Evolutionary conservation across 768 basidiomycete species (phyloP).

Genomic region (Podaxis sp.): DNA sequence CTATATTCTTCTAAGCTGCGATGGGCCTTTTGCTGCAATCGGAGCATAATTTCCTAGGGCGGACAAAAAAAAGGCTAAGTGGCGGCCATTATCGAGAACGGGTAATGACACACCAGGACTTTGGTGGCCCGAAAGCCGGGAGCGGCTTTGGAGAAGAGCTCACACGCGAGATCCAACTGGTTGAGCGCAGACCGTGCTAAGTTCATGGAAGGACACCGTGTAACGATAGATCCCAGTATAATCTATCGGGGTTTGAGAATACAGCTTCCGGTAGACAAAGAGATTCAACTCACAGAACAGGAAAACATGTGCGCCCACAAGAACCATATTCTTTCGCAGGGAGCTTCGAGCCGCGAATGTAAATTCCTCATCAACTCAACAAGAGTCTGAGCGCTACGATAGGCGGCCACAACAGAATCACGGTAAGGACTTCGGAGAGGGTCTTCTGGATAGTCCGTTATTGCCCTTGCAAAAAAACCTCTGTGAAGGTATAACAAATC

Average conservation of each 20-base stretch:
- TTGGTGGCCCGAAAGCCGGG: conserved; percentile 60
- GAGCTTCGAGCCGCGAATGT: conserved; percentile 59
- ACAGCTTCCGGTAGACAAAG: conserved; percentile 6
- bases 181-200: conserved; percentile 70
- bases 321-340: conserved; percentile 65
- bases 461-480: conserved; percentile 70
- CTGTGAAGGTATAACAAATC: conserved; percentile 71
- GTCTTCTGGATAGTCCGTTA: conserved; percentile 71
- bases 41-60: conserved; percentile 58
- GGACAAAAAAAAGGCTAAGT: neutral
- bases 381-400: conserved; percentile 67
- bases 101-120: conserved; percentile 50
- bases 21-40: conserved; percentile 65
- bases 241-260: conserved; percentile 39
- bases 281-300: conserved; percentile 50
- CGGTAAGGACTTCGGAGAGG: conserved; percentile 71
- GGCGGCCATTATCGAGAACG: neutral
- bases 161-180: conserved; percentile 72
- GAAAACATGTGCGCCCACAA: conserved; percentile 63
- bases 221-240: conserved; percentile 72
- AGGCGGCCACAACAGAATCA: conserved; percentile 70
- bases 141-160: conserved; percentile 69
- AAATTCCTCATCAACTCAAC: conserved; percentile 69
- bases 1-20: conserved; percentile 56
- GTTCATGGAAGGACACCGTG: conserved; percentile 75